Base-by-base conservation (phyloP, 1,284 basidiomycete genomes). In the Sanghuangporus baumii region DNA sequence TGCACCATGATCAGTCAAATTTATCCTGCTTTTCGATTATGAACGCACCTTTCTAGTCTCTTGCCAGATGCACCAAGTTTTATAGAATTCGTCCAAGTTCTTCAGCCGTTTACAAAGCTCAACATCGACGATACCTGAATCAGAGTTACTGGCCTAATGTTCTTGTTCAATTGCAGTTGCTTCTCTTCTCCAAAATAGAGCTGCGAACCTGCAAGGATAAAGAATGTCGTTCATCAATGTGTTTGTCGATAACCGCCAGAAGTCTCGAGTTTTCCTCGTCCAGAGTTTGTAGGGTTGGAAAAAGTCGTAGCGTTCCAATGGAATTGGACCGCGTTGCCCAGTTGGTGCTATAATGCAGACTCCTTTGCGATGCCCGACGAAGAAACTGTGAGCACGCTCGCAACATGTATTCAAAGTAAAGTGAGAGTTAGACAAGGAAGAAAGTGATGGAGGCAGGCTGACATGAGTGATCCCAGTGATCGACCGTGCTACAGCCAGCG, bases 61-160 rank as follows among this genome's bases (percentile, higher is more conserved):
- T 3, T 69, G 65, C 75, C 85, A 88, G 18, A 74, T 70, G 7
- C 74, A 67, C 80, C 83, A 87, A 8, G 80, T 80, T 23, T 77
- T 74, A 20, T 78, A 73, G 4, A 88, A 69, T 1, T 81, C 77
- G 51, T 83, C 81, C 6, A 86, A 70, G 57, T 83, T 81, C 60
- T 84, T 83, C 63, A 82, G 72, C 18, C 76, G 72, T 64, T 77
- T 79, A 1, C 79, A 74, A 1, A 74, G 71, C 12, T 73, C 71
- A 52, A 84, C 79, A 59, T 79, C 76, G 43, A 79, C 77, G 1
- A 71, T 67, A 16, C 74, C 72, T 5, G 74, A 72, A 65, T 71
- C 69, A 51, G 69, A 66, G 3, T 72, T 70, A 1, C 74, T 68
- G 18, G 31, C 18, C 52, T 54, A n/a, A 14, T 34, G 31, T 36